Evolutionary conservation across 2,329 filamentous ascomycete species (phyloP).

Genomic region (Apiospora phragmitis): DNA sequence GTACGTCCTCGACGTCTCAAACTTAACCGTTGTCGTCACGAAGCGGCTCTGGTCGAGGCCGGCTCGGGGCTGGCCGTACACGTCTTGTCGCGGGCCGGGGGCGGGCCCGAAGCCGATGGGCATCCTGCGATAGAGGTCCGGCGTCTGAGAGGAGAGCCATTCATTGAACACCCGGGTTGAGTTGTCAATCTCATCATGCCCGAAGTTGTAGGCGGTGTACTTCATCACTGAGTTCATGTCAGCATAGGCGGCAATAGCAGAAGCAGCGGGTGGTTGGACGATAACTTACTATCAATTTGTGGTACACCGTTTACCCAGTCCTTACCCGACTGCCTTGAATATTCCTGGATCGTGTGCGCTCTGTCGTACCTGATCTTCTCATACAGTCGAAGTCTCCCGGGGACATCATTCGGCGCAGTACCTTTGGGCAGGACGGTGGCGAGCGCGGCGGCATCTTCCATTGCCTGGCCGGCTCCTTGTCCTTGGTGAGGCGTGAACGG

Average conservation of each 20-base stretch:
- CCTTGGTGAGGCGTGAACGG: conserved; percentile 58
- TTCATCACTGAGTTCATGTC: conserved; percentile 32
- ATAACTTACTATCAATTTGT: conserved; percentile 41
- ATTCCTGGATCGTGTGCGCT: conserved; percentile 58
- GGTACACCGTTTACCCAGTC: conserved; percentile 42
- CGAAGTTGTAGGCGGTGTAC: conserved; percentile 53
- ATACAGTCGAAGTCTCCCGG: conserved; percentile 59
- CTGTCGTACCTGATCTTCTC: conserved; percentile 58
- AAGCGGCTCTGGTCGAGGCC: conserved; percentile 36
- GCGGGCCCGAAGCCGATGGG: conserved; percentile 48
- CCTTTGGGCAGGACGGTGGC: conserved; percentile 53
- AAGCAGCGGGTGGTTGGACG: not conserved
- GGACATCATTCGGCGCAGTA: conserved; percentile 45
- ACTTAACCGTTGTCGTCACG: conserved; percentile 46
- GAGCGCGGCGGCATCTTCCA: conserved; percentile 66
- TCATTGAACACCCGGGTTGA: conserved; percentile 50
- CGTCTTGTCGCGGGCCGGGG: conserved; percentile 43
- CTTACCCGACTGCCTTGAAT: conserved; percentile 51
- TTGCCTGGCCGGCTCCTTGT: conserved; percentile 55
- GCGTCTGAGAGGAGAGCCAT: conserved; percentile 44
- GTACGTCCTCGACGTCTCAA: conserved; percentile 50
- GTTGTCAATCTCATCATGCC: conserved; percentile 59
- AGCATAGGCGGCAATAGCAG: not conserved
- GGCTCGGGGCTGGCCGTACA: conserved; percentile 22
- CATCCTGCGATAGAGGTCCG: conserved; percentile 42